Evolutionary conservation across 225 moss, liverwort and hornwort genomes (phyloP), one percentile per base, ranked within the genome.

Genomic region (Polytrichum formosum): DNA sequence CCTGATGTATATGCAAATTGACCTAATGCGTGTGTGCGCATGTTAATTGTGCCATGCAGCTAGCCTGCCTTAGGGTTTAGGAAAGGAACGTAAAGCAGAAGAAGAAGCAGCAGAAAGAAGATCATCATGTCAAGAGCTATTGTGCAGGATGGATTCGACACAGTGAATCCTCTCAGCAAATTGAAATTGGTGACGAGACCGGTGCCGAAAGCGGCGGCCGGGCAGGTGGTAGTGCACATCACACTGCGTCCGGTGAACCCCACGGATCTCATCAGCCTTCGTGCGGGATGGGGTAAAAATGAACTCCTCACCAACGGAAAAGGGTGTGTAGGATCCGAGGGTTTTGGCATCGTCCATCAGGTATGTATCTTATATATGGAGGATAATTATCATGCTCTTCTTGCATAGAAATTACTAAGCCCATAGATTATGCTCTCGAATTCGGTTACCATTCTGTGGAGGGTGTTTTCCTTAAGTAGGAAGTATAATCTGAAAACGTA

Each of bases 281-380:
- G 71, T 19, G 26, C 7, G 6, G 63, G 27, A 1, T 1, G 1
- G 3, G 28, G 46, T 63, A 13, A 16, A 46, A 46, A 46, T 13
- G 1, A 46, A 0, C 4, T 7, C 17, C 62, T 16, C 4, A 28
- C 3, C 10, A 5, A n/a, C 13, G 65, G 65, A 13, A 3, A 22
- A 28, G 84, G 77, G 26, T 56, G 53, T 5, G 53, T 71, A 26
- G 84, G 84, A 23, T 77, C 77, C 0, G 84, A 84, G 67, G 84
- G 80, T 2, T 77, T 64, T 33, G 84, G 80, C 69, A 58, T 80
- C 56, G 2, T 84, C 28, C 66, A 75, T 53, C 74, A 53, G 77
- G 80, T 76, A 55, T 5, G 67, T 18, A 18, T 1, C 1, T 46
- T 13, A 23, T 10, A 13, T 19, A 26, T 26, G 46, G 13, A 13